These are phyloP conservation scores for Ustilago tritici DNA, from an alignment of 1,284 basidiomycete genomes.

Conservation along the genomic window DNA sequence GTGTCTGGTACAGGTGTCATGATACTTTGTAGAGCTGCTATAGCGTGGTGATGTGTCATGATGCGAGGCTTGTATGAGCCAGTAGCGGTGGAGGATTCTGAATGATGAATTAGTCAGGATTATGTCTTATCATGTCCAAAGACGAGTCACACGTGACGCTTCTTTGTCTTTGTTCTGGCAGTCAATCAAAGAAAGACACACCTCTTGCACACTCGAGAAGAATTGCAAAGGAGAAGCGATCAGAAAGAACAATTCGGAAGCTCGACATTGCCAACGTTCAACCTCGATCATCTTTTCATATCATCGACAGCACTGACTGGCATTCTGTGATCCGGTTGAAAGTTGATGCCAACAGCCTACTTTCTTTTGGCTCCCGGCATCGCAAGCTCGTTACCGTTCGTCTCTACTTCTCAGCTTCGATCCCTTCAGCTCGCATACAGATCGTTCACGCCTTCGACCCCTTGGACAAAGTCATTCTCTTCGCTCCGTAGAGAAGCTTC, in stretches of 20 bases:
- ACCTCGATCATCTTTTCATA: not conserved
- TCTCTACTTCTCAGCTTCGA: constrained; percentile 5
- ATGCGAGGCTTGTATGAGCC: constrained; percentile 29
- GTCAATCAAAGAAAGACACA: not conserved
- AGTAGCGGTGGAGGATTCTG: constrained; percentile 6
- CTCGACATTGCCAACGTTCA: not conserved
- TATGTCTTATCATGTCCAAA: constrained; percentile 5
- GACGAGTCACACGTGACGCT: constrained; percentile 37
- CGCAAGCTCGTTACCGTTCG: constrained; percentile 19
- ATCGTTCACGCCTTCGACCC: not conserved
- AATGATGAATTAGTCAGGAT: constrained; percentile 9
- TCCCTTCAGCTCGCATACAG: constrained; percentile 13
- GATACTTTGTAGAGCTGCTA: not conserved
- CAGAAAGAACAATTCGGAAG: constrained; percentile 7
- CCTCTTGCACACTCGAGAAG: constrained; percentile 3
- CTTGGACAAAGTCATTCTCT: not conserved
- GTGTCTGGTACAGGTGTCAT: constrained; percentile 24
- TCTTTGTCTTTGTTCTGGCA: not conserved
- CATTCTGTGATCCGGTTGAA: not conserved
- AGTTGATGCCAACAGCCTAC: constrained; percentile 39
- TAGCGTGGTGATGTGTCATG: not conserved
- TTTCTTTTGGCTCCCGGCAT: constrained; percentile 30
- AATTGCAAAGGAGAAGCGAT: constrained; percentile 11
- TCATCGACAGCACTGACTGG: not conserved
- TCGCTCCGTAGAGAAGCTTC: constrained; percentile 7